Evolutionary conservation across 2,329 filamentous ascomycete species (phyloP).

Genomic region (Cylindrodendrum hubeiense): DNA sequence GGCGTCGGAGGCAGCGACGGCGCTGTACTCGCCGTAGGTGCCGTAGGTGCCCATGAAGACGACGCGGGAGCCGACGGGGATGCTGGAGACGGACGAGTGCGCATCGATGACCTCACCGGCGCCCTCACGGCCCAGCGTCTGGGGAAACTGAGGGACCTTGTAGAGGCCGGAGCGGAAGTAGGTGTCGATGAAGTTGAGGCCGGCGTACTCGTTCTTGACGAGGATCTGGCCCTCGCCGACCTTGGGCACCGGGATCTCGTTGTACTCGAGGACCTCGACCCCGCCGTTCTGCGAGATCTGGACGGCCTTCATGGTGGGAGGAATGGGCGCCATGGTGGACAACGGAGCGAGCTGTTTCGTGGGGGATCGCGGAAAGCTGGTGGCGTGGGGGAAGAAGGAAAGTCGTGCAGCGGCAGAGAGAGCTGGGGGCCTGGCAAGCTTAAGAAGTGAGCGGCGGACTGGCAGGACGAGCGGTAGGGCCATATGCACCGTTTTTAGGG

Average conservation of each 20-base stretch:
- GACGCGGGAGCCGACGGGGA: constrained; percentile 77
- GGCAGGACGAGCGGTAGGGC: constrained; percentile 24
- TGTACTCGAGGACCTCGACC: constrained; percentile 78
- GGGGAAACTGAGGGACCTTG: constrained; percentile 73
- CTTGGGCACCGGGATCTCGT: constrained; percentile 76
- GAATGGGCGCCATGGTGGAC: constrained; percentile 77
- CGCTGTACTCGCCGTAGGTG: constrained; percentile 69
- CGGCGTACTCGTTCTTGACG: constrained; percentile 83
- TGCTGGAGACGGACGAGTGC: constrained; percentile 64
- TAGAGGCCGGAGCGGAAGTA: constrained; percentile 93
- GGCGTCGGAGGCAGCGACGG: constrained; percentile 64
- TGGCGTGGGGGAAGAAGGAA: constrained; percentile 21
- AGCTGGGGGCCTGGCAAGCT: constrained; percentile 16
- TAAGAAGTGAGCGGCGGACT: constrained; percentile 35
- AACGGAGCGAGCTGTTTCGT: constrained; percentile 18
- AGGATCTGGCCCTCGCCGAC: constrained; percentile 79
- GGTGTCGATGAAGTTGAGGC: constrained; percentile 91
- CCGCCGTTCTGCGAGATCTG: constrained; percentile 75
- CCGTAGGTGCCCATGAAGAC: constrained; percentile 70
- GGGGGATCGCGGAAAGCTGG: not conserved
- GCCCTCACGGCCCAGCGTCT: constrained; percentile 84
- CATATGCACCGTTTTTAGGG: constrained; percentile 21
- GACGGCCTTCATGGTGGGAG: constrained; percentile 77
- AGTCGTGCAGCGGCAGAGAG: not conserved
- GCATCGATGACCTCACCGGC: constrained; percentile 76